Percentiles rank a stretch among this genome's conserved stretches.
These are phyloP conservation scores for Excoecaria cochinchinensis DNA, from an alignment of 345 rosid genomes.

Conservation along the genomic window DNA sequence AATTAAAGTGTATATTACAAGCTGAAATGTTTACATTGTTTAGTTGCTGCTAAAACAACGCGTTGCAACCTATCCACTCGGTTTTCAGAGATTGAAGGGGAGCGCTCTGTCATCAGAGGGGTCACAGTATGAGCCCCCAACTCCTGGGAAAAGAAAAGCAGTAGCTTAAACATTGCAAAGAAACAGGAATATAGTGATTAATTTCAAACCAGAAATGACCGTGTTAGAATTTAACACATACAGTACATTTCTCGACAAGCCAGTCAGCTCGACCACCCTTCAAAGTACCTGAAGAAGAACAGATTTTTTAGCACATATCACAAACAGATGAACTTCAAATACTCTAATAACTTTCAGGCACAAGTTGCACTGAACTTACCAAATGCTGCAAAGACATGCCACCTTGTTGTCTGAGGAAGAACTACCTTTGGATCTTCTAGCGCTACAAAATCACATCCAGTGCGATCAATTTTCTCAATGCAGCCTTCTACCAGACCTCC, in stretches of 20 bases:
- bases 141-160: slow-evolving; percentile 44
- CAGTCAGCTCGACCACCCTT: slow-evolving; percentile 97
- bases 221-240: slow-evolving; percentile 32
- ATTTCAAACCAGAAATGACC: not conserved
- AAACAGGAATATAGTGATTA: not conserved
- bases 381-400: slow-evolving; percentile 89
- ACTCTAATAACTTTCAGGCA: not conserved
- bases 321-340: not conserved
- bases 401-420: slow-evolving; percentile 51
- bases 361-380: slow-evolving; percentile 42
- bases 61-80: slow-evolving; percentile 71
- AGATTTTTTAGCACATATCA: slow-evolving; percentile 2
- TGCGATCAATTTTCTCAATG: slow-evolving; percentile 57
- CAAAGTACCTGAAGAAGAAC: slow-evolving; percentile 55
- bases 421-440: slow-evolving; percentile 53
- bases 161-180: slow-evolving; percentile 7
- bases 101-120: slow-evolving; percentile 74
- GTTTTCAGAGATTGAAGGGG: slow-evolving; percentile 69
- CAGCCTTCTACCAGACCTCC: slow-evolving; percentile 69
- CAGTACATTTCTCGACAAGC: slow-evolving; percentile 94
- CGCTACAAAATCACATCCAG: slow-evolving; percentile 66
- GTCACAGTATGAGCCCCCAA: slow-evolving; percentile 85
- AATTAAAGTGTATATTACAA: not conserved
- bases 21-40: slow-evolving; percentile 56
- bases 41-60: slow-evolving; percentile 77